A percentile compares a stretch with the other conserved stretches of the same genome.
Conservation (phyloP, 768 basidiomycete genomes). For the Leccinum subgranulosum region DNA sequence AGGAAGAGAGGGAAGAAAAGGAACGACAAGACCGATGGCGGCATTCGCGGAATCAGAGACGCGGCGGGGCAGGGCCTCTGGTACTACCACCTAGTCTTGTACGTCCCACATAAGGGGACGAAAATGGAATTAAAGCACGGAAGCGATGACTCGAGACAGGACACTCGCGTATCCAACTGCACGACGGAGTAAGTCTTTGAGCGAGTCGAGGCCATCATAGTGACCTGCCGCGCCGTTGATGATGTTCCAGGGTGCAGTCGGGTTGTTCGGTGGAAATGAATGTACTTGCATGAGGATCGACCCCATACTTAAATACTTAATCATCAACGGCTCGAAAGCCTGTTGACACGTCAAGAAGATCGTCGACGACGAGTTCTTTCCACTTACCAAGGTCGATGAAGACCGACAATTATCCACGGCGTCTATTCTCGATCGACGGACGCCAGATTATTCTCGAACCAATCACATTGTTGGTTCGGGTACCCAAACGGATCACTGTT, state of each 20-base stretch:
- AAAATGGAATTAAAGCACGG: no score
- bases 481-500: conserved; percentile 27
- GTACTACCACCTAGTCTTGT: no score
- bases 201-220: conserved; percentile 25
- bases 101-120: no score
- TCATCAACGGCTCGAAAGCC: conserved; percentile 29
- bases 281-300: conserved; percentile 30
- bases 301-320: conserved; percentile 32
- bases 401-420: conserved; percentile 28
- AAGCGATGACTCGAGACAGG: no score
- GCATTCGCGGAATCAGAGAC: no score
- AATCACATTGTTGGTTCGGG: conserved; percentile 27
- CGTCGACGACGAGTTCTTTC: conserved; percentile 5
- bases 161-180: conserved; percentile 12
- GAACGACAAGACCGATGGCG: no score
- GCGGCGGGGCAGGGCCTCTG: no score
- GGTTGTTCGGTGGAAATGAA: conserved; percentile 25
- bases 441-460: conserved; percentile 27
- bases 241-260: conserved; percentile 25
- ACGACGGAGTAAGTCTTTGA: conserved; percentile 12
- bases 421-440: conserved; percentile 22
- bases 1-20: neutral
- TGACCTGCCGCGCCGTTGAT: conserved; percentile 28
- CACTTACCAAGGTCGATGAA: conserved; percentile 27
- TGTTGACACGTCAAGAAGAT: conserved; percentile 21